Evolutionary conservation across 768 basidiomycete genomes (phyloP).

Genomic region (Mycena maculata): DNA sequence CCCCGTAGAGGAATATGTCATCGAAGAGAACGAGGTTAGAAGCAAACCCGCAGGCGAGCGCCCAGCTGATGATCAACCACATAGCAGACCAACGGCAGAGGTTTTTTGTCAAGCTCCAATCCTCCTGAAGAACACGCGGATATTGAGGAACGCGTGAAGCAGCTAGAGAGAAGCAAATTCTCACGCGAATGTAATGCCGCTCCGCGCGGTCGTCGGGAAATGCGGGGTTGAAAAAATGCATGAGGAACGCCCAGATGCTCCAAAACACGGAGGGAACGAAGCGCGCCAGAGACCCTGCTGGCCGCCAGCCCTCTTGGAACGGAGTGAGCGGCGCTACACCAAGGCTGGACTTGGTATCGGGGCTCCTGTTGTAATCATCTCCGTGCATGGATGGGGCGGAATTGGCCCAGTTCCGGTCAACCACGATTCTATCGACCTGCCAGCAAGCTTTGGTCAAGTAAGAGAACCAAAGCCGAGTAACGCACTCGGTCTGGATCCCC

Average conservation of each 20-base stretch:
- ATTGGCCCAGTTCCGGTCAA: slow-evolving; percentile 75
- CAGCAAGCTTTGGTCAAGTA: neutral
- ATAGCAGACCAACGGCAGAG: slow-evolving; percentile 71
- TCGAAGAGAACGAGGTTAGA: slow-evolving; percentile 62
- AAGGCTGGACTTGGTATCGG: slow-evolving; percentile 48
- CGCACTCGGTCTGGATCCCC: slow-evolving; percentile 31
- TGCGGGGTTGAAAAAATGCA: slow-evolving; percentile 68
- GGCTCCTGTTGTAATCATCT: slow-evolving; percentile 39
- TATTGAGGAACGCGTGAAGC: slow-evolving; percentile 15
- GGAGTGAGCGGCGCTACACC: slow-evolving; percentile 27
- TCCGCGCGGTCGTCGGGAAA: slow-evolving; percentile 69
- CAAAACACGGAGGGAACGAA: slow-evolving; percentile 42
- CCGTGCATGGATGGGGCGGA: neutral
- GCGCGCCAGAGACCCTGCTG: slow-evolving; percentile 31
- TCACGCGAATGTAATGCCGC: slow-evolving; percentile 57
- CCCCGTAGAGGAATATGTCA: slow-evolving; percentile 70
- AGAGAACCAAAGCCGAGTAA: neutral
- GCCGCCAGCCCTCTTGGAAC: slow-evolving; percentile 32
- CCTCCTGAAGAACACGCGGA: slow-evolving; percentile 59
- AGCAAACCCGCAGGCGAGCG: slow-evolving; percentile 66
- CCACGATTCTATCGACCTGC: slow-evolving; percentile 77
- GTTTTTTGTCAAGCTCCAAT: slow-evolving; percentile 77
- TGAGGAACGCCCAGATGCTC: slow-evolving; percentile 51
- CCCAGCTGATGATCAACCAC: slow-evolving; percentile 79
- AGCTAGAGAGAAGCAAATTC: slow-evolving; percentile 1